A percentile compares a stretch with the other conserved stretches of the same genome.
These are phyloP conservation scores for Leucocoprinus birnbaumii DNA, from an alignment of 768 basidiomycete species.

Conservation along the genomic window DNA sequence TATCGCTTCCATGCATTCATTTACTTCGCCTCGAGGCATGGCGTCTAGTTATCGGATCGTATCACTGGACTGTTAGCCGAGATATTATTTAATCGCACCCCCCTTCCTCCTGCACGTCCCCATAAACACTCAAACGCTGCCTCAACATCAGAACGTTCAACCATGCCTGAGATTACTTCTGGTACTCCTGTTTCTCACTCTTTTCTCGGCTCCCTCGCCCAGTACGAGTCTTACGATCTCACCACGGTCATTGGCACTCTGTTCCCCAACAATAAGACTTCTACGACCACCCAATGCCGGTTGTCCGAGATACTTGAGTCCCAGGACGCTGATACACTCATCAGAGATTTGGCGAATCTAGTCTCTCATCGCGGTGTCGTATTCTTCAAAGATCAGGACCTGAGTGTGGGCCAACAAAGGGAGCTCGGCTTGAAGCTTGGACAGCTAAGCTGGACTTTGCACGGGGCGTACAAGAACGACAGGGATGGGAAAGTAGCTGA, in stretches of 20 bases:
- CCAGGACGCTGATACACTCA: slow-evolving; percentile 43
- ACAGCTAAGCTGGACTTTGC: slow-evolving; percentile 35
- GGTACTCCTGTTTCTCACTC: slow-evolving; percentile 2
- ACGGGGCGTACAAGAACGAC: too few species aligned
- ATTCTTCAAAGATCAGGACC: slow-evolving; percentile 58
- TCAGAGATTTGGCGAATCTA: slow-evolving; percentile 52
- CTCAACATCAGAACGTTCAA: too few species aligned
- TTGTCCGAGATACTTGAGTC: slow-evolving; percentile 41
- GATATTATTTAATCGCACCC: too few species aligned
- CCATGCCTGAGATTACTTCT: too few species aligned
- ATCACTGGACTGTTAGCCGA: too few species aligned
- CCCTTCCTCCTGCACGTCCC: too few species aligned
- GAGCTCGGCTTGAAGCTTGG: slow-evolving; percentile 46
- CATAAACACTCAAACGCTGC: too few species aligned
- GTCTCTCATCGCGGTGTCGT: slow-evolving; percentile 59
- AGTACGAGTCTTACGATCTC: slow-evolving; percentile 31
- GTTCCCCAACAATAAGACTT: slow-evolving; percentile 36
- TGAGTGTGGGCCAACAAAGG: slow-evolving; percentile 48
- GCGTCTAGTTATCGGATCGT: too few species aligned
- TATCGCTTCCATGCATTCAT: too few species aligned
- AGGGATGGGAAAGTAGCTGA: too few species aligned
- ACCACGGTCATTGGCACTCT: slow-evolving; percentile 58
- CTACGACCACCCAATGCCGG: slow-evolving; percentile 21
- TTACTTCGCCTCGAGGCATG: too few species aligned
- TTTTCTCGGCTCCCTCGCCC: slow-evolving; percentile 31